Percentiles rank a stretch among this genome's conserved stretches.
These are phyloP conservation scores for Aspergillus funiculosus DNA, from an alignment of 495 filamentous ascomycete species.

Conservation along the genomic window DNA sequence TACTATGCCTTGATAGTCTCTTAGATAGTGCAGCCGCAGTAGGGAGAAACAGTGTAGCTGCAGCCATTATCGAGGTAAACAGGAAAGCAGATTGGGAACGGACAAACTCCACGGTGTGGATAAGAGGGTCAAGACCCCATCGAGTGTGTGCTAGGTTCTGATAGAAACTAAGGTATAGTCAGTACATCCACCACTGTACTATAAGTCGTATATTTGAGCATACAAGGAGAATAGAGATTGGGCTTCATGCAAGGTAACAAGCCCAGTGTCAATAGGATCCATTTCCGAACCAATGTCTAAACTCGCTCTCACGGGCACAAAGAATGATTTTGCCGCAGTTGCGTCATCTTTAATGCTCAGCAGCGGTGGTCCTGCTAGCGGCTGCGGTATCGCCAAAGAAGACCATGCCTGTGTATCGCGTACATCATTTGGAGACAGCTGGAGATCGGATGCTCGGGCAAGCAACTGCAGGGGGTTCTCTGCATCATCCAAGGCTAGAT, in stretches of 20 bases:
- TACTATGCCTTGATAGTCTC: slow-evolving; percentile 58
- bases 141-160: slow-evolving; percentile 65
- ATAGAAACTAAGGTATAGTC: slow-evolving; percentile 49
- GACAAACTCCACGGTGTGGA: slow-evolving; percentile 60
- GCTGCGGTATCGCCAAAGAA: slow-evolving; percentile 15
- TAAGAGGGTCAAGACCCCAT: slow-evolving; percentile 63
- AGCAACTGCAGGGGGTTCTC: slow-evolving; percentile 69
- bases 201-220: slow-evolving; percentile 14
- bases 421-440: slow-evolving; percentile 44
- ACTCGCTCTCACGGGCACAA: slow-evolving; percentile 54
- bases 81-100: slow-evolving; percentile 62
- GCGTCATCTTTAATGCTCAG: slow-evolving; percentile 4
- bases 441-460: slow-evolving; percentile 63
- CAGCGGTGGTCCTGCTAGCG: slow-evolving; percentile 8
- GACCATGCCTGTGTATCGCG: slow-evolving; percentile 16
- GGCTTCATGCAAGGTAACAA: slow-evolving; percentile 57
- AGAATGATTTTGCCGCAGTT: slow-evolving; percentile 45
- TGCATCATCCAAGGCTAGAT: slow-evolving; percentile 60
- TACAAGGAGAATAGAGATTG: slow-evolving; percentile 60
- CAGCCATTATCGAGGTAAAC: slow-evolving; percentile 63
- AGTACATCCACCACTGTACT: too few species aligned
- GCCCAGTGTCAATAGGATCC: slow-evolving; percentile 62
- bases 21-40: slow-evolving; percentile 56
- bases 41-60: slow-evolving; percentile 59
- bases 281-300: slow-evolving; percentile 56